Evolutionary conservation across 2,329 filamentous ascomycete genomes (phyloP).

Genomic region (Alternaria incomplexa): DNA sequence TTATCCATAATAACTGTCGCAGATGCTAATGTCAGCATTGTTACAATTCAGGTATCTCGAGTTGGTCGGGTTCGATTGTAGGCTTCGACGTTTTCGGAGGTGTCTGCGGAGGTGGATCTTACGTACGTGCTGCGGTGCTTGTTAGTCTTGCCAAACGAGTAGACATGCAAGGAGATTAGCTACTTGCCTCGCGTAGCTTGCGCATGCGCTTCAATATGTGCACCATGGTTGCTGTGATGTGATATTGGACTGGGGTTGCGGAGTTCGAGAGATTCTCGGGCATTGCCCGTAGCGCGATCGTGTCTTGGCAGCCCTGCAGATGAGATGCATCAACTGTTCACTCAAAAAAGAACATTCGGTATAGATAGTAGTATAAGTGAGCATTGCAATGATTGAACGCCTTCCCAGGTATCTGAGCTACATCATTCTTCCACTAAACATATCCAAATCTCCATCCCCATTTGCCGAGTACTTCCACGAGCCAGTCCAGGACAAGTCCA

Average conservation of each 20-base stretch:
- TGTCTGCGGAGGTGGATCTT: conserved; percentile 11
- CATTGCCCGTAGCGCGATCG: conserved; percentile 12
- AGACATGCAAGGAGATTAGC: background rate
- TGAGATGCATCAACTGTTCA: background rate
- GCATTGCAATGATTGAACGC: conserved; percentile 4
- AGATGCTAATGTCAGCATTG: conserved; percentile 6
- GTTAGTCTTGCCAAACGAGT: conserved; percentile 28
- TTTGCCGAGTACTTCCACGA: background rate
- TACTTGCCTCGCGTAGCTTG: conserved; percentile 72
- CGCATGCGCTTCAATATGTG: conserved; percentile 73
- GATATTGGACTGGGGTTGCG: conserved; percentile 20
- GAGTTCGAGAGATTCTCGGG: conserved; percentile 35
- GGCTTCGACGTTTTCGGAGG: conserved; percentile 20
- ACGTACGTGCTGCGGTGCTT: conserved; percentile 40
- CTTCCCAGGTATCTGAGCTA: conserved; percentile 2
- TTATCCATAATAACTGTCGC: conserved; percentile 72
- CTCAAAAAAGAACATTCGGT: background rate
- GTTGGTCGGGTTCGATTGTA: background rate
- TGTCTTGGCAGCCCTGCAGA: conserved; percentile 16
- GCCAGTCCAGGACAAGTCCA: conserved; percentile 3
- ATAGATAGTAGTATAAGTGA: background rate
- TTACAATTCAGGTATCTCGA: background rate
- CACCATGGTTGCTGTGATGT: conserved; percentile 53
- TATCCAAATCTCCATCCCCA: background rate
- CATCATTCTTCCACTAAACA: background rate